phyloP scores from a whole-genome alignment of 768 basidiomycete genomes.

The Sporobolomyces phaffii region DNA sequence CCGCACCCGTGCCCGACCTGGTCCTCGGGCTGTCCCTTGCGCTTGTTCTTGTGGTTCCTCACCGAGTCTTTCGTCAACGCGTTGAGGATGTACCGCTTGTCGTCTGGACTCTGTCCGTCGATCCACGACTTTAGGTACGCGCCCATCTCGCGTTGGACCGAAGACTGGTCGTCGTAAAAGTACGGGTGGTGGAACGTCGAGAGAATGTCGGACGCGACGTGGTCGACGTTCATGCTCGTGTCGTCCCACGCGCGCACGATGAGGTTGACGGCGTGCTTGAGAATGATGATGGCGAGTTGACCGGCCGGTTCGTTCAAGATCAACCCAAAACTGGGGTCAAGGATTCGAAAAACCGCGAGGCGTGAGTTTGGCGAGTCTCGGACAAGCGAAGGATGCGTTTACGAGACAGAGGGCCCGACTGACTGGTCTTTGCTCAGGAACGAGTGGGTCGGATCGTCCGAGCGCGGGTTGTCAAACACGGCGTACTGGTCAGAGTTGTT shows the following conservation, averaged over 20 bases:
- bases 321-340: conserved; percentile 59
- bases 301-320: conserved; percentile 45
- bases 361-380: no score
- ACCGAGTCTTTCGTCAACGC: conserved; percentile 58
- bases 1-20: conserved; percentile 50
- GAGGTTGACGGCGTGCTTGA: conserved; percentile 47
- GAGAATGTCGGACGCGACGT: conserved; percentile 47
- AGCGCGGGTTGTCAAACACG: conserved; percentile 74
- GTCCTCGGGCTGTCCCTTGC: conserved; percentile 53
- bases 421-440: conserved; percentile 46
- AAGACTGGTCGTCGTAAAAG: conserved; percentile 61
- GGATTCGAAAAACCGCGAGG: no score
- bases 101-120: conserved; percentile 50
- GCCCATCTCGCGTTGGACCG: conserved; percentile 70
- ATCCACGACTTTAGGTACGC: conserved; percentile 50
- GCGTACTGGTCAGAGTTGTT: conserved; percentile 64
- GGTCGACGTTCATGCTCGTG: conserved; percentile 23
- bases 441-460: conserved; percentile 49
- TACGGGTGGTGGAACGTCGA: conserved; percentile 78
- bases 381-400: no score
- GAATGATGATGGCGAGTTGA: conserved; percentile 46
- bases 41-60: conserved; percentile 65
- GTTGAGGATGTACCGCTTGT: conserved; percentile 53
- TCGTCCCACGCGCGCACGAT: conserved; percentile 51
- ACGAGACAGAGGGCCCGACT: conserved; percentile 10